Evolutionary conservation across 192 early-diverging fungal genomes (phyloP).

Genomic region (Umbelopsis vinacea): DNA sequence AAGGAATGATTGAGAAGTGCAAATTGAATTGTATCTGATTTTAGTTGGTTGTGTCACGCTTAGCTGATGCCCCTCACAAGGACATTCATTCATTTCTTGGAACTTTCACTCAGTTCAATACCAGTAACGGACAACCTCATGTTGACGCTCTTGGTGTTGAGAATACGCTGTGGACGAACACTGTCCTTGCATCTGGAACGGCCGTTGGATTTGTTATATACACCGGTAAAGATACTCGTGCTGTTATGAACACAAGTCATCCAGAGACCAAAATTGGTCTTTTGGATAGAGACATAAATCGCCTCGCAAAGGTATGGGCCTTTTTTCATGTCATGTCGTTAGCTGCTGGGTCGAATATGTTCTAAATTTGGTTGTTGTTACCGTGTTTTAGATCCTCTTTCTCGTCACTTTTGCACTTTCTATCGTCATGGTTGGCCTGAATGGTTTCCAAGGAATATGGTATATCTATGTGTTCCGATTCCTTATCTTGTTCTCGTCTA

Average conservation of each 20-base stretch:
- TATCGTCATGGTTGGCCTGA: slow-evolving; percentile 84
- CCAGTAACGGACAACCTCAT: slow-evolving; percentile 32
- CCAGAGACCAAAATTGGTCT: slow-evolving; percentile 90
- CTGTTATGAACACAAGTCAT: slow-evolving; percentile 95
- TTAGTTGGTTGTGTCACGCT: not conserved
- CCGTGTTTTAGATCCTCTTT: slow-evolving; percentile 72
- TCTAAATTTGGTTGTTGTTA: not conserved
- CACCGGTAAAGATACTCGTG: slow-evolving; percentile 91
- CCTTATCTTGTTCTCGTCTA: slow-evolving; percentile 93
- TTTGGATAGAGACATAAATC: slow-evolving; percentile 90
- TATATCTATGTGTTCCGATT: slow-evolving; percentile 92
- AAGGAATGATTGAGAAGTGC: not conserved
- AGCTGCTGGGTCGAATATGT: not conserved
- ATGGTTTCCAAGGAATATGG: slow-evolving; percentile 90
- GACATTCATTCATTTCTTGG: slow-evolving; percentile 94
- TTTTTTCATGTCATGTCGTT: not conserved
- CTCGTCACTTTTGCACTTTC: slow-evolving; percentile 83
- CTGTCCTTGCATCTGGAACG: slow-evolving; percentile 89
- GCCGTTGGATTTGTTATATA: slow-evolving; percentile 88
- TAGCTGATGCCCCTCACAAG: slow-evolving; percentile 88
- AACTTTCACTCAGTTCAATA: slow-evolving; percentile 55
- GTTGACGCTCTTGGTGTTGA: slow-evolving; percentile 80
- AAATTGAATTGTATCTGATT: not conserved
- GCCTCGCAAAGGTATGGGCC: slow-evolving; percentile 75
- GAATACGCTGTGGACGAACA: slow-evolving; percentile 96